A percentile compares a stretch with the other conserved stretches of the same genome.
phyloP scores from a whole-genome alignment of 208 protist genomes.

The Strigomonas culicis region DNA sequence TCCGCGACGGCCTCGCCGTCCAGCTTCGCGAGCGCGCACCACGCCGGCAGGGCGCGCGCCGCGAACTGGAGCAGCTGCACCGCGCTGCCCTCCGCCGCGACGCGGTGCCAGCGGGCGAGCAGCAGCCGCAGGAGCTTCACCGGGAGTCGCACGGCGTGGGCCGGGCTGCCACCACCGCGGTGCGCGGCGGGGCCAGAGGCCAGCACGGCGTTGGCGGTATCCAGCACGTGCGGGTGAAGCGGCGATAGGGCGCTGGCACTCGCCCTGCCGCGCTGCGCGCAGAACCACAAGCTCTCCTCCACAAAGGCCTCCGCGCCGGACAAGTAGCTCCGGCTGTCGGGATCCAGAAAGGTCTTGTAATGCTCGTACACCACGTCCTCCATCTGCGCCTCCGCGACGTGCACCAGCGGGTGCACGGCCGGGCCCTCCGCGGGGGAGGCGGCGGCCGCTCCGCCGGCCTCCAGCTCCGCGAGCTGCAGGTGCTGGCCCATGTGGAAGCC shows the following conservation, averaged over 20 bases:
- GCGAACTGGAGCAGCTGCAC: conserved; percentile 1
- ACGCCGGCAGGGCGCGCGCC: neutral
- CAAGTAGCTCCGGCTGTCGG: neutral
- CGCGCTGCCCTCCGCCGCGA: neutral
- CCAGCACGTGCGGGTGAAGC: neutral
- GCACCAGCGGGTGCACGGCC: neutral
- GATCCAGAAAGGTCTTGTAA: neutral
- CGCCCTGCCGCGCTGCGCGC: neutral
- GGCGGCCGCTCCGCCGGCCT: neutral
- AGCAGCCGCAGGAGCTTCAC: neutral
- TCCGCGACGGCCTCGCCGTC: neutral
- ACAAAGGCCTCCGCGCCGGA: neutral
- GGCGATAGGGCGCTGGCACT: neutral
- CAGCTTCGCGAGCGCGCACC: conserved; percentile 5
- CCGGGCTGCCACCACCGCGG: neutral
- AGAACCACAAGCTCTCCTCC: neutral
- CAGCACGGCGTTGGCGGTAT: neutral
- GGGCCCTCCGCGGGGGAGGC: neutral
- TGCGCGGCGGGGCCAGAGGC: neutral
- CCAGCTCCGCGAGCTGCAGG: neutral
- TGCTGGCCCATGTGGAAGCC: neutral
- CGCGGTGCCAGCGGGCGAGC: neutral
- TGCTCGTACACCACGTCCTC: neutral
- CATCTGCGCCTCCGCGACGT: neutral
- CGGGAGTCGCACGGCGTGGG: neutral